A percentile compares a stretch with the other conserved stretches of the same genome.
These are phyloP conservation scores for Cutaneotrichosporon daszewskae DNA, from an alignment of 1,284 basidiomycete genomes.

Conservation along the genomic window DNA sequence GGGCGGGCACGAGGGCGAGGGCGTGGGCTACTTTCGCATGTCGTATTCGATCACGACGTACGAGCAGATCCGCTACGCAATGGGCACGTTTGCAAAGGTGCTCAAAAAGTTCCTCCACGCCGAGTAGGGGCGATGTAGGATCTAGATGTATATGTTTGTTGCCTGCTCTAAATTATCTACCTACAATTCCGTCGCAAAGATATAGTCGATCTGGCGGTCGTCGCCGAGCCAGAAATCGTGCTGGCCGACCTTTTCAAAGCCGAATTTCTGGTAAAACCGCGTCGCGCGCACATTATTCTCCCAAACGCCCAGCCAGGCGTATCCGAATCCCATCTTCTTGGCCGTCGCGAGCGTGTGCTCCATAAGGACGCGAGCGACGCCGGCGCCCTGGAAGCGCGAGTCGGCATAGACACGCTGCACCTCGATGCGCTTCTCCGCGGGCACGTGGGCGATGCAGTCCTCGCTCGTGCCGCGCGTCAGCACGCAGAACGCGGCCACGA, in stretches of 20 bases:
- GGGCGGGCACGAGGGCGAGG: constrained; percentile 39
- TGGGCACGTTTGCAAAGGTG: constrained; percentile 39
- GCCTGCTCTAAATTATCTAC: not conserved
- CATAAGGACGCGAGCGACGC: constrained; percentile 22
- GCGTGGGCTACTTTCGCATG: constrained; percentile 44
- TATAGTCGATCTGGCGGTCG: constrained; percentile 13
- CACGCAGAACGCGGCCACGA: constrained; percentile 8
- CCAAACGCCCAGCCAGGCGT: constrained; percentile 36
- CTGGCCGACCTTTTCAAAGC: constrained; percentile 19
- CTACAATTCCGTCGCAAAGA: constrained; percentile 6
- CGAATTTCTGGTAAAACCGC: constrained; percentile 28
- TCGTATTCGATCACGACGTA: constrained; percentile 44
- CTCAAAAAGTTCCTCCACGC: constrained; percentile 34
- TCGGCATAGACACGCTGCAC: constrained; percentile 16
- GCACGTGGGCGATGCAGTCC: constrained; percentile 10
- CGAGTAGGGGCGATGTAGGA: not conserved
- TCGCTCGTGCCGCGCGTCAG: constrained; percentile 6
- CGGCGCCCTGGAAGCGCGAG: constrained; percentile 24
- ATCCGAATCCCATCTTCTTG: constrained; percentile 16
- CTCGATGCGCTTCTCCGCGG: constrained; percentile 5
- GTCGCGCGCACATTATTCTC: constrained; percentile 25
- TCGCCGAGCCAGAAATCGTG: constrained; percentile 15
- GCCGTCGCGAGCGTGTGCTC: constrained; percentile 12
- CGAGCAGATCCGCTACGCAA: constrained; percentile 34
- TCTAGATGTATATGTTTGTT: not conserved